Conservation (phyloP, 2,329 filamentous ascomycete genomes). For the Diaporthe aspalathi region DNA sequence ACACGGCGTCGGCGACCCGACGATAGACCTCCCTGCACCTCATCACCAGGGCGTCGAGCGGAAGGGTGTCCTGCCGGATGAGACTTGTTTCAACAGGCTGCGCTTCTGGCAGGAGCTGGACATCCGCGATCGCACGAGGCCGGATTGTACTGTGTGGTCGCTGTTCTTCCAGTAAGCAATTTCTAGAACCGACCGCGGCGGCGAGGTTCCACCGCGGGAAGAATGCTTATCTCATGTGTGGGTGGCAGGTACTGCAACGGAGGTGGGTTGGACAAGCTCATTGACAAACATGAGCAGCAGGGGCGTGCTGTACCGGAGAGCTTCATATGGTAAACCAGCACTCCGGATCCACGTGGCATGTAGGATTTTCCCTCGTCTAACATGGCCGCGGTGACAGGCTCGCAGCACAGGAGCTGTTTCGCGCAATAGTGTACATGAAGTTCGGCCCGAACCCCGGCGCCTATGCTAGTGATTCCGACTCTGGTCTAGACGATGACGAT, state of each 20-base stretch:
- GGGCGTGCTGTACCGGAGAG: background rate
- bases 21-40: background rate
- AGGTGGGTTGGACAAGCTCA: background rate
- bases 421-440: background rate
- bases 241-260: constrained; percentile 4
- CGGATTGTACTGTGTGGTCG: background rate
- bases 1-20: background rate
- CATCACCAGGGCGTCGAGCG: background rate
- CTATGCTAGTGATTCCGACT: background rate
- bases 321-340: too few species aligned
- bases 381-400: background rate
- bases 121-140: background rate
- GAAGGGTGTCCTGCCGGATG: background rate
- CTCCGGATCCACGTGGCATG: too few species aligned
- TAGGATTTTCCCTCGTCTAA: too few species aligned
- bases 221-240: background rate
- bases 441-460: background rate
- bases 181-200: background rate
- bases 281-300: background rate
- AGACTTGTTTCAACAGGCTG: constrained; percentile 2
- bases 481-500: background rate
- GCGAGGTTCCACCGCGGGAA: background rate
- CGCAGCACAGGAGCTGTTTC: constrained; percentile 9
- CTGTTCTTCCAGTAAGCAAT: constrained; percentile 6
- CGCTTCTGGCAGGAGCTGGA: constrained; percentile 10